These are phyloP conservation scores for Salix brachista DNA, from an alignment of 345 rosid species.

Conservation along the genomic window DNA sequence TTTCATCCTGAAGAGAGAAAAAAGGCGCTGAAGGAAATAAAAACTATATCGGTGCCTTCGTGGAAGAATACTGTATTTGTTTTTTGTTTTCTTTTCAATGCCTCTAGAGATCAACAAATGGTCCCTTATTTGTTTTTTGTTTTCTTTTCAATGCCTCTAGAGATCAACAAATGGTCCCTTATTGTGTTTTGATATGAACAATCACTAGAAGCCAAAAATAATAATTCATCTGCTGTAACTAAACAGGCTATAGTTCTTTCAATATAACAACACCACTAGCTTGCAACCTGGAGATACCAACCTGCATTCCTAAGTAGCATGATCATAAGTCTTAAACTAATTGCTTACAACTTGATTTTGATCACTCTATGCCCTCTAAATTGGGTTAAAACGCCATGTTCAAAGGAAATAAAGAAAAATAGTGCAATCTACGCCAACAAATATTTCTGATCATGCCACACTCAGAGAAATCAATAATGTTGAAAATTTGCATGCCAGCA, in stretches of 20 bases:
- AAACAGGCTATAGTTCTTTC: background rate
- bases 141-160: background rate
- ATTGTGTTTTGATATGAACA: background rate
- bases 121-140: background rate
- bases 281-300: background rate
- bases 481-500: too few relatives aligned
- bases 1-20: conserved; percentile 63
- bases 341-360: background rate
- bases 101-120: background rate
- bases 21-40: background rate
- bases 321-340: background rate
- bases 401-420: background rate
- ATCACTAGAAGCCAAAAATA: too few relatives aligned
- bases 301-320: background rate
- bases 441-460: background rate
- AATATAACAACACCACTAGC: background rate
- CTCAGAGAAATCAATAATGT: background rate
- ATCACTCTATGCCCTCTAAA: background rate
- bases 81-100: background rate
- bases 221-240: background rate
- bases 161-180: background rate
- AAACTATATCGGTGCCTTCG: background rate
- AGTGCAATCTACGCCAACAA: background rate
- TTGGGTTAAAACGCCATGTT: background rate
- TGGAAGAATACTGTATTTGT: background rate